These are phyloP conservation scores for Aspergillus spinulosporus DNA, from an alignment of 2,329 filamentous ascomycete genomes.

Conservation along the genomic window DNA sequence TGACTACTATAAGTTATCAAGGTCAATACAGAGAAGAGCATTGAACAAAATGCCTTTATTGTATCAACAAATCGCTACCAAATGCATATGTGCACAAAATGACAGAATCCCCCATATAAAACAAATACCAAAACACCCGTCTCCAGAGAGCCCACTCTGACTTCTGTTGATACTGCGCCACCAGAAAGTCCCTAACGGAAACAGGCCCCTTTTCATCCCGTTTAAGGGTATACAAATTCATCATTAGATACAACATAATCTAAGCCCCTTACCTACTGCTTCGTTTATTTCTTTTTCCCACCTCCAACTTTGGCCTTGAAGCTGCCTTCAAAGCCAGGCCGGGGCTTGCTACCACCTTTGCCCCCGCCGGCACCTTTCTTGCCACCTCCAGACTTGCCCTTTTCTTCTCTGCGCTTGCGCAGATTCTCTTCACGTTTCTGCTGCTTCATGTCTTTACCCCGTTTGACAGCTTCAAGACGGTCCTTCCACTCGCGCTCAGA, in stretches of 20 bases:
- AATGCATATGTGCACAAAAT: conserved; percentile 29
- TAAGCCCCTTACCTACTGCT: not conserved
- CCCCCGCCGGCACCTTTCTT: conserved; percentile 44
- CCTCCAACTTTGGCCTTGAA: conserved; percentile 58
- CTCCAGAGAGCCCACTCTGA: conserved; percentile 16
- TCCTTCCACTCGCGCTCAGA: conserved; percentile 86
- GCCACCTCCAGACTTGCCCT: conserved; percentile 55
- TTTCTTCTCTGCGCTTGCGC: conserved; percentile 71
- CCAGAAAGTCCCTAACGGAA: not conserved
- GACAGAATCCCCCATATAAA: conserved; percentile 15
- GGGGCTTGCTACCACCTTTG: conserved; percentile 50
- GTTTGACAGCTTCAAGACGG: conserved; percentile 68
- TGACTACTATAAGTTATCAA: not conserved
- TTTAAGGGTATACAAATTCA: conserved; percentile 11
- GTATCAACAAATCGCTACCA: conserved; percentile 29
- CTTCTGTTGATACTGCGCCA: conserved; percentile 10
- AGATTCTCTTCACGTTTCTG: conserved; percentile 81
- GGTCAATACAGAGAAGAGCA: not conserved
- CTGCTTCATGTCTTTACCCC: conserved; percentile 75
- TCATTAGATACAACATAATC: conserved; percentile 12
- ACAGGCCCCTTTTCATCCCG: not conserved
- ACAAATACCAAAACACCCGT: conserved; percentile 23
- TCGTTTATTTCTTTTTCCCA: conserved; percentile 44
- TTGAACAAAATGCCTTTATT: conserved; percentile 19
- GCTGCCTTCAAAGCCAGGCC: conserved; percentile 71